A percentile compares a stretch with the other conserved stretches of the same genome.
These are phyloP conservation scores for Phoma sp. DNA, from an alignment of 2,329 filamentous ascomycete species.

Conservation along the genomic window DNA sequence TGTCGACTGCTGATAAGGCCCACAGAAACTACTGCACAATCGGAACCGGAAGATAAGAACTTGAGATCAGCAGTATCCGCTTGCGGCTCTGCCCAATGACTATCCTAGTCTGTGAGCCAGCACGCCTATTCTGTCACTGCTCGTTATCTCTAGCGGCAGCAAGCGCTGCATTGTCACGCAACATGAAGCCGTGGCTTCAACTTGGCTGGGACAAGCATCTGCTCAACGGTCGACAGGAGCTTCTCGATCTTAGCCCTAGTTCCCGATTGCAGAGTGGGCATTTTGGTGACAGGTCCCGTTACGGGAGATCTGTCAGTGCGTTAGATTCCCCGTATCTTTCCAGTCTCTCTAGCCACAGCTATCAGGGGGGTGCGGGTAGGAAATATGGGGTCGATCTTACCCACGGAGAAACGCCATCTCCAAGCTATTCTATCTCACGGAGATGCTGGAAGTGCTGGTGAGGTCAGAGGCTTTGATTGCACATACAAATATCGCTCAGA, in stretches of 20 bases:
- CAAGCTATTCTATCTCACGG: slow-evolving; percentile 8
- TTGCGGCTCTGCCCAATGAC: slow-evolving; percentile 14
- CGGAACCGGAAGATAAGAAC: slow-evolving; percentile 11
- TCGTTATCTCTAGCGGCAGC: slow-evolving; percentile 1
- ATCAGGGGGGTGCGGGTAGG: not conserved
- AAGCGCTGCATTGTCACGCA: not conserved
- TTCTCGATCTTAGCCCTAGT: not conserved
- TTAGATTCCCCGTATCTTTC: slow-evolving; percentile 3
- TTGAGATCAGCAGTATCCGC: slow-evolving; percentile 1
- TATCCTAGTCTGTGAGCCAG: not conserved
- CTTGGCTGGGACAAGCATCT: slow-evolving; percentile 7
- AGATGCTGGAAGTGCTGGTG: slow-evolving; percentile 15
- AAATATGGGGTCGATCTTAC: slow-evolving; percentile 4
- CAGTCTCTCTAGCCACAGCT: not conserved
- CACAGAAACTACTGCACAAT: slow-evolving; percentile 18
- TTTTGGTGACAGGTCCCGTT: not conserved
- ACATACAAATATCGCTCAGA: slow-evolving; percentile 1
- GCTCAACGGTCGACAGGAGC: slow-evolving; percentile 1
- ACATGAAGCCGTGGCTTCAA: not conserved
- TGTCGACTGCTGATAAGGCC: slow-evolving; percentile 15
- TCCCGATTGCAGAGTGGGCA: not conserved
- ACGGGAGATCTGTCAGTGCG: slow-evolving; percentile 14
- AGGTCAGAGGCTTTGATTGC: slow-evolving; percentile 7
- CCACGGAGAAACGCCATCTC: slow-evolving; percentile 15
- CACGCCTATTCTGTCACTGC: not conserved